Evolutionary conservation across 768 basidiomycete genomes (phyloP), one percentile per base, ranked within the genome.

Genomic region (Xerocomellus intermedius): DNA sequence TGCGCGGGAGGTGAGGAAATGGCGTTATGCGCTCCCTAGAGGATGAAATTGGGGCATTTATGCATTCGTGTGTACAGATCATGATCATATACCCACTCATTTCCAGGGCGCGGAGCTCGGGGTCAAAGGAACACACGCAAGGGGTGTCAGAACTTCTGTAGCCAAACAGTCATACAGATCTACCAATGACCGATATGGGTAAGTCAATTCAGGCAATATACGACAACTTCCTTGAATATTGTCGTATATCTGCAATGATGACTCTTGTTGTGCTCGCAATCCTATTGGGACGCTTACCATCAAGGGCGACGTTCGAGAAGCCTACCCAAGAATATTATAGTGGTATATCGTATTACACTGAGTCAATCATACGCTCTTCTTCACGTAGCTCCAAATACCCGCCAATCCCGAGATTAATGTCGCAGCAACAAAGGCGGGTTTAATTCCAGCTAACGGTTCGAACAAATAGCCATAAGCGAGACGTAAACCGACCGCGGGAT

Each of bases 331-430:
- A 58, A 75, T 78, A 85, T 74, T 76, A 79, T 69, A 68, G 66
- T 63, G 69, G 62, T 71, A 73, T 73, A 69, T 58, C 64, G 35
- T 66, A 62, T 63, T 73, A 73, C 73, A 77, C 67, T 69, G 63
- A 68, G 70, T 70, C 65, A 65, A 79, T 88, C 81, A 91, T 75
- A 95, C 81, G 67, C 79, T 86, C 76, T 82, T 86, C 82, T 99
- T 98, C 76, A 94, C 83, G 77, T 86, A 89, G 75, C 94, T 92
- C 96, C 96, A 99, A 56, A 85, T 77, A 54, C 95, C 95, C 56
- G 96, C 95, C 70, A 86, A 79, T 63, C 86, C 89, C 62, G 94
- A 94, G 74, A 94, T 88, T 62, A 97, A 74, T 48, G 89, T 88
- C 53, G 93, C 94, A 61, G 94, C 90, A 55, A 89, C 89, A 52